Evolutionary conservation across 2,329 filamentous ascomycete species (phyloP), one percentile per base, ranked within the genome.

Genomic region (Orbilia oligospora): DNA sequence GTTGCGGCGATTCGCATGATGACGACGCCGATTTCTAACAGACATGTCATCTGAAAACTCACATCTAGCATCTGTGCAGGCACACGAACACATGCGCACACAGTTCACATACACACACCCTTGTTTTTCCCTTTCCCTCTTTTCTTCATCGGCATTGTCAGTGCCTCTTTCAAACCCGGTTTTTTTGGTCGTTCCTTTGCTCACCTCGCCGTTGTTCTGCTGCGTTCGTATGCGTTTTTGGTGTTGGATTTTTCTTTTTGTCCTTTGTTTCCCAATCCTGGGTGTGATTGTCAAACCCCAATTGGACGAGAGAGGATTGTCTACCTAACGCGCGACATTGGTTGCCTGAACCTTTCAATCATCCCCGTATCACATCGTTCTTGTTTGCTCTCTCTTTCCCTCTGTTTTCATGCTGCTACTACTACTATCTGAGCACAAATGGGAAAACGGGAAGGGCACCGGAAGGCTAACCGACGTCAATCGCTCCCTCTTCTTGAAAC

Each of bases 161-260:
- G n/a, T n/a, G 18, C 20, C 48, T 63, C n/a, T 63, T 51, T 18
- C 58, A 20, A 38, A 51, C 56, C 67, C 55, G 24, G 67, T 71
- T 71, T 67, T 38, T n/a, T 16, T n/a, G 12, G 12, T 41, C n/a
- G 58, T 58, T 30, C 6, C 6, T 30, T 30, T 30, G 27, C 3
- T 41, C 14, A 49, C 61, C n/a, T 41, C 51, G 61, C 48, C n/a
- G 22, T 44, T 18, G 18, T 64, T 49, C 3, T 30, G 27, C 27
- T 53, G 61, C 46, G 33, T 53, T 68, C 38, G 48, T 55, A 30
- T 67, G 73, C 73, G 66, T 67, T 71, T 66, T 77, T 76, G 55
- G 41, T 65, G 64, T 76, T 76, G 64, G 38, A 68, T 76, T 76
- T 65, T 76, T 76, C 71, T 76, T 65, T 67, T 76, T 68, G 63